phyloP scores from a whole-genome alignment of 2,329 filamentous ascomycete genomes.

The Neofusicoccum sp. region DNA sequence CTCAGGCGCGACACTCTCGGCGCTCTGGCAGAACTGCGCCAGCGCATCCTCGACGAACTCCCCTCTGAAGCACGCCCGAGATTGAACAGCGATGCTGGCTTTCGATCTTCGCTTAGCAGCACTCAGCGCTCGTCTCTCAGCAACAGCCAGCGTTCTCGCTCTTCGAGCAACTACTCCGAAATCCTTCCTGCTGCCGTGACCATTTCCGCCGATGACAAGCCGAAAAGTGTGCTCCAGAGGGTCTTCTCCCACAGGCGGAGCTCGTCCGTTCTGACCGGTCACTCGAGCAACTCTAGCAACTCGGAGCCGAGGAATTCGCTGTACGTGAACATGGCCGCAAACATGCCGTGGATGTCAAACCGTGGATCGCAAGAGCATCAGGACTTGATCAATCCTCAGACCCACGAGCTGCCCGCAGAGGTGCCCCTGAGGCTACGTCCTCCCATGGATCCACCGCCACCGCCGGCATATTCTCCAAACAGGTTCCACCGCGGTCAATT shows the following conservation, averaged over 20 bases:
- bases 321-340: not conserved
- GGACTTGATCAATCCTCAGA: conserved; percentile 5
- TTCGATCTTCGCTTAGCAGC: conserved; percentile 1
- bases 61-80: not conserved
- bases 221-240: not conserved
- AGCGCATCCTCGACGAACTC: conserved; percentile 30
- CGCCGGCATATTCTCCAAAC: conserved; percentile 19
- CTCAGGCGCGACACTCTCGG: conserved; percentile 38
- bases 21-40: conserved; percentile 41
- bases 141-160: conserved; percentile 12
- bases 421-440: conserved; percentile 11
- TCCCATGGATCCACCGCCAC: conserved; percentile 9
- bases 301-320: conserved; percentile 9
- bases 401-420: conserved; percentile 14
- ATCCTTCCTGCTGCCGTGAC: conserved; percentile 14
- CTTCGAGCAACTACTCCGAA: conserved; percentile 15
- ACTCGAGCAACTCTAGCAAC: conserved; percentile 3
- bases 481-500: conserved; percentile 1
- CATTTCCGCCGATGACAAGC: not conserved
- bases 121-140: conserved; percentile 1
- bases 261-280: conserved; percentile 1
- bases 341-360: conserved; percentile 11
- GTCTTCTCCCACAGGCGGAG: conserved; percentile 16
- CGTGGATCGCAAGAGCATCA: conserved; percentile 4
- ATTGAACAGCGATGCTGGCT: conserved; percentile 13